phyloP scores from a whole-genome alignment of 2,329 filamentous ascomycete genomes.

The Botrytis aclada region DNA sequence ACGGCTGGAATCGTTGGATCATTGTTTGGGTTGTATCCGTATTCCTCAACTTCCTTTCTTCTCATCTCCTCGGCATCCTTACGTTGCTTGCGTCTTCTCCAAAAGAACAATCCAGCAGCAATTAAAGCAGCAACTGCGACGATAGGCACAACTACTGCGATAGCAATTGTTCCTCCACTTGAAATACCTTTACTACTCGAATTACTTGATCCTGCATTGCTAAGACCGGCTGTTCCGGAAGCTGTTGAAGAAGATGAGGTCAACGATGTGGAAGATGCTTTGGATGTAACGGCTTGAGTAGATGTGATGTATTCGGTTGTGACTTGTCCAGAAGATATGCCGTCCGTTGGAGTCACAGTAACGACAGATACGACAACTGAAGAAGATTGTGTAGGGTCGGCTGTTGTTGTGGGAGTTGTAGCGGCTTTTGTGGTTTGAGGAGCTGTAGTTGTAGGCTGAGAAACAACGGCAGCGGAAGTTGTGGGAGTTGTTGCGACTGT shows the following conservation, averaged over 20 bases:
- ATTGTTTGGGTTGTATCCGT: constrained; percentile 95
- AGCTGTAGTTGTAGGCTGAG: constrained; percentile 17
- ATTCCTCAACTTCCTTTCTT: constrained; percentile 95
- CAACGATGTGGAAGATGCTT: constrained; percentile 21
- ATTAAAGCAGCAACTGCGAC: constrained; percentile 80
- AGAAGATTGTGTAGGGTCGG: constrained; percentile 26
- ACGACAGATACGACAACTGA: constrained; percentile 19
- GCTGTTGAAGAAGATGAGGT: constrained; percentile 31
- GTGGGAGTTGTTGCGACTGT: constrained; percentile 17
- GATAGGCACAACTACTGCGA: constrained; percentile 92
- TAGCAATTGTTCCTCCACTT: constrained; percentile 72
- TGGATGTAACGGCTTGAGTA: constrained; percentile 16
- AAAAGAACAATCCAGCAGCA: constrained; percentile 74
- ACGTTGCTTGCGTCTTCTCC: constrained; percentile 82
- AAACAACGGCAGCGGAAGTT: constrained; percentile 17
- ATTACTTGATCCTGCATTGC: not conserved
- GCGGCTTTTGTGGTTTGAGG: constrained; percentile 29
- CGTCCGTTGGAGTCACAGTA: constrained; percentile 13
- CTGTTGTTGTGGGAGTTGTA: constrained; percentile 27
- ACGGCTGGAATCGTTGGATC: constrained; percentile 73
- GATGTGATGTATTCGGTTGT: constrained; percentile 25
- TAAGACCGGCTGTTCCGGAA: constrained; percentile 25
- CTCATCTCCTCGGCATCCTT: constrained; percentile 84
- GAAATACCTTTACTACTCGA: constrained; percentile 18
- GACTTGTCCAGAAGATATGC: constrained; percentile 13